Evolutionary conservation across 805 yeast species (phyloP).

Genomic region (Wickerhamiella siamensis): DNA sequence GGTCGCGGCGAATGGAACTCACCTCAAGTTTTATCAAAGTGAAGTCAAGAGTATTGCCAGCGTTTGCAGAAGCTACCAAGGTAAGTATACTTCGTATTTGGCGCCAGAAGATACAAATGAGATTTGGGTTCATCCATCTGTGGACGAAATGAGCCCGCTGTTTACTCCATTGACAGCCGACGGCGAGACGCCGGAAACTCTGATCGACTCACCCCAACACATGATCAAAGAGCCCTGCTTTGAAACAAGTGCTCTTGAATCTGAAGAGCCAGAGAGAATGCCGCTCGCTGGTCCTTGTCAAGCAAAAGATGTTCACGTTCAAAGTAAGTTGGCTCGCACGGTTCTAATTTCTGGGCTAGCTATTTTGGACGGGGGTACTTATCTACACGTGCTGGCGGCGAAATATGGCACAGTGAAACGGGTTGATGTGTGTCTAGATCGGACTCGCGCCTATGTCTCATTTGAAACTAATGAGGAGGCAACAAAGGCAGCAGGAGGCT

Average conservation of each 20-base stretch:
- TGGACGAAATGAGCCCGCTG: not conserved
- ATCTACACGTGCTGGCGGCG: not conserved
- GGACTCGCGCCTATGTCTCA: not conserved
- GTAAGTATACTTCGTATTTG: not conserved
- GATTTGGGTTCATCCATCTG: not conserved
- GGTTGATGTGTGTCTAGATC: not conserved
- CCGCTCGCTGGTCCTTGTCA: not conserved
- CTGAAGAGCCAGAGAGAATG: not conserved
- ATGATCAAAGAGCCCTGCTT: not conserved
- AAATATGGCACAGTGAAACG: not conserved
- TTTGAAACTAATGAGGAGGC: not conserved
- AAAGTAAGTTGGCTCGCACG: not conserved
- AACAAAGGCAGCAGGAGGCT: not conserved
- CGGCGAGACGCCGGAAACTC: not conserved
- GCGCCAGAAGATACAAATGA: not conserved
- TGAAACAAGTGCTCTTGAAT: not conserved
- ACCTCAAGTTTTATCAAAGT: not conserved
- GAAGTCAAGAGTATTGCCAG: not conserved
- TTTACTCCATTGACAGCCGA: not conserved
- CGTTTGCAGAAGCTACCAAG: not conserved
- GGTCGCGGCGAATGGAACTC: too few relatives aligned
- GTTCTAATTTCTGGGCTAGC: not conserved
- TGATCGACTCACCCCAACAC: not conserved
- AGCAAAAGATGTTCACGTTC: not conserved
- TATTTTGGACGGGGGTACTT: not conserved